These are phyloP conservation scores for Huntiella bhutanensis DNA, from an alignment of 2,329 filamentous ascomycete genomes.

Conservation along the genomic window DNA sequence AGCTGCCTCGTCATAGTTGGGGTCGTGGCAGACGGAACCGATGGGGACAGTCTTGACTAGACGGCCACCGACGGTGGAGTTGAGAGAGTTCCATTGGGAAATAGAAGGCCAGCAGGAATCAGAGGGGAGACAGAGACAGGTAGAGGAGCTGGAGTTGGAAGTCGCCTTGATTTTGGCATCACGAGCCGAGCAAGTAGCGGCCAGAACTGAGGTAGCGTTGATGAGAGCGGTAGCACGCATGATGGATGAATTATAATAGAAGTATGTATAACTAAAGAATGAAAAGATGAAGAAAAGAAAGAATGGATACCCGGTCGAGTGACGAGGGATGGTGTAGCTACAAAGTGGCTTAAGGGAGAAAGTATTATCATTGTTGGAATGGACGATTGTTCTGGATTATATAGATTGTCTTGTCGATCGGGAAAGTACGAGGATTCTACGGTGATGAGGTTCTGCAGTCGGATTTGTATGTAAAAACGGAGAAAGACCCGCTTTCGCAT, in stretches of 20 bases:
- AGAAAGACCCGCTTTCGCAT: no score
- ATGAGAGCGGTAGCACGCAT: not conserved
- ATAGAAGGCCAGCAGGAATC: constrained; percentile 34
- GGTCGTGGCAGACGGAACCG: constrained; percentile 32
- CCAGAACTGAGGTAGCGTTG: not conserved
- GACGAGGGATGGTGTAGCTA: not conserved
- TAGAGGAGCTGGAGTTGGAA: not conserved
- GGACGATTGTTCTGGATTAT: not conserved
- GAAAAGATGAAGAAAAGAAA: not conserved
- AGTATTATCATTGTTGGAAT: not conserved
- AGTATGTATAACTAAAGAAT: not conserved
- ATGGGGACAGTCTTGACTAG: constrained; percentile 34
- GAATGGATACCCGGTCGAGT: not conserved
- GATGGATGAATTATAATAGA: not conserved
- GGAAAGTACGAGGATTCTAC: not conserved
- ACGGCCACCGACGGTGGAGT: constrained; percentile 29
- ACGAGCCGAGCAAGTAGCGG: not conserved
- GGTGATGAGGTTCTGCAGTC: not conserved
- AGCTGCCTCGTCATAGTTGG: constrained; percentile 23
- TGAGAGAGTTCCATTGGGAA: constrained; percentile 29
- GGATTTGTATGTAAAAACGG: no score
- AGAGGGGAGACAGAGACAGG: constrained; percentile 29
- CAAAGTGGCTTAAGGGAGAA: not conserved
- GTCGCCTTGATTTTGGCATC: not conserved
- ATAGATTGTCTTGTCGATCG: not conserved